Evolutionary conservation across 2,329 filamentous ascomycete species (phyloP).

Genomic region (Knufia petricola): DNA sequence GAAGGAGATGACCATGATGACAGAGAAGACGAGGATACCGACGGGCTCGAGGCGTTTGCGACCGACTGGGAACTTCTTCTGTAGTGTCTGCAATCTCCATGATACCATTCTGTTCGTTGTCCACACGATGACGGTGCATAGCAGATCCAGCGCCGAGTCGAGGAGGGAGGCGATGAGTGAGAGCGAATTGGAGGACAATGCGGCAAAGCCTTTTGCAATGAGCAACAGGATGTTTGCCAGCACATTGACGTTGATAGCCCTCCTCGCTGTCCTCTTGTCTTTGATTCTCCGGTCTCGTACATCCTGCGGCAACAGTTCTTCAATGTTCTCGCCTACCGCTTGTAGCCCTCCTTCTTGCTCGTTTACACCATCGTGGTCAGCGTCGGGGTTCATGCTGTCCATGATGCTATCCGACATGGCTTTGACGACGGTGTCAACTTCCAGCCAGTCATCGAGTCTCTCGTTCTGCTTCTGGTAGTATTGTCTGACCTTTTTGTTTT

Average conservation of each 20-base stretch:
- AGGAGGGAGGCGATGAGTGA: slow-evolving; percentile 53
- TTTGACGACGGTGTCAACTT: slow-evolving; percentile 49
- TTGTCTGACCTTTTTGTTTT: slow-evolving; percentile 42
- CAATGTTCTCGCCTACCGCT: slow-evolving; percentile 40
- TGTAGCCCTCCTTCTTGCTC: slow-evolving; percentile 46
- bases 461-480: slow-evolving; percentile 50
- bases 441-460: slow-evolving; percentile 47
- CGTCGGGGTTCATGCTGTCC: slow-evolving; percentile 51
- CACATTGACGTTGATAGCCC: slow-evolving; percentile 53
- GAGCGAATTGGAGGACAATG: slow-evolving; percentile 47
- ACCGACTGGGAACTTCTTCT: slow-evolving; percentile 49
- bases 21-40: slow-evolving; percentile 53
- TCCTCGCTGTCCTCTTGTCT: slow-evolving; percentile 41
- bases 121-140: slow-evolving; percentile 54
- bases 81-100: slow-evolving; percentile 45
- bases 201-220: slow-evolving; percentile 46
- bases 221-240: slow-evolving; percentile 51
- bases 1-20: slow-evolving; percentile 56
- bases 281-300: slow-evolving; percentile 41
- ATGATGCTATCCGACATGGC: slow-evolving; percentile 49
- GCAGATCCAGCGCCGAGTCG: slow-evolving; percentile 51
- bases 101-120: slow-evolving; percentile 49
- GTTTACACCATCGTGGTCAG: slow-evolving; percentile 46
- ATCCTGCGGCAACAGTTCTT: slow-evolving; percentile 46
- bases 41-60: slow-evolving; percentile 49